Conservation (phyloP, 352 stramenopile genomes). For the Phytophthora sp. region DNA sequence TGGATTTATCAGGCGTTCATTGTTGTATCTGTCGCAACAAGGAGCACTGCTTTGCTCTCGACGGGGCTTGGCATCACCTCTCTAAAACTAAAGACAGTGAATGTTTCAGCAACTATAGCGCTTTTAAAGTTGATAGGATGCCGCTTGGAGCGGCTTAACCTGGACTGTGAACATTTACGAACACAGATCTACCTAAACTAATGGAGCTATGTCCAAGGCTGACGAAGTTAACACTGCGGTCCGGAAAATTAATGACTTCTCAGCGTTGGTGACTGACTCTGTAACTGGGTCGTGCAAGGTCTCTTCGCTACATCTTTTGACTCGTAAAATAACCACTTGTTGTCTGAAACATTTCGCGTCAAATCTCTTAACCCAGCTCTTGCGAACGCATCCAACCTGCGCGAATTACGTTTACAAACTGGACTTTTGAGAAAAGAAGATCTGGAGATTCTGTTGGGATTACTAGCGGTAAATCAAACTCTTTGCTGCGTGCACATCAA, state of each 20-base stretch:
- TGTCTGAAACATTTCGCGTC: constrained; percentile 16
- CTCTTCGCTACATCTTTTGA: constrained; percentile 17
- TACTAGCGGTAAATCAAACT: constrained; percentile 23
- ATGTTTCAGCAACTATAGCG: constrained; percentile 14
- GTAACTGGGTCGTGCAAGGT: constrained; percentile 9
- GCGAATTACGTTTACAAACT: constrained; percentile 19
- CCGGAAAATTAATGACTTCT: constrained; percentile 25
- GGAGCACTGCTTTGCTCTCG: not conserved
- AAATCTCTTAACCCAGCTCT: constrained; percentile 6
- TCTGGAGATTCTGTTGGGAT: constrained; percentile 12
- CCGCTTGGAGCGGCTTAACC: constrained; percentile 8
- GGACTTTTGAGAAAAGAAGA: constrained; percentile 5
- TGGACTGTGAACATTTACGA: constrained; percentile 24
- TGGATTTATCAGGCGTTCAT: constrained; percentile 21
- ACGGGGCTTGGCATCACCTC: not conserved
- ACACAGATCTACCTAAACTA: constrained; percentile 10
- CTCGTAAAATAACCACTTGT: constrained; percentile 7
- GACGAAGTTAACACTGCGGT: constrained; percentile 15
- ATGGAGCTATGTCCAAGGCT: constrained; percentile 22
- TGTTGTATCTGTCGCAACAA: constrained; percentile 5
- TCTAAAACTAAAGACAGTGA: constrained; percentile 16
- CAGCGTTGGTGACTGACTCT: constrained; percentile 11
- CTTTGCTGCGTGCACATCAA: constrained; percentile 24
- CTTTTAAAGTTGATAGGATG: constrained; percentile 17
- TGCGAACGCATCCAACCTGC: constrained; percentile 1